A percentile compares a stretch with the other conserved stretches of the same genome.
Conservation (phyloP, 805 yeast species). For the Saccharomycopsis malanga region DNA sequence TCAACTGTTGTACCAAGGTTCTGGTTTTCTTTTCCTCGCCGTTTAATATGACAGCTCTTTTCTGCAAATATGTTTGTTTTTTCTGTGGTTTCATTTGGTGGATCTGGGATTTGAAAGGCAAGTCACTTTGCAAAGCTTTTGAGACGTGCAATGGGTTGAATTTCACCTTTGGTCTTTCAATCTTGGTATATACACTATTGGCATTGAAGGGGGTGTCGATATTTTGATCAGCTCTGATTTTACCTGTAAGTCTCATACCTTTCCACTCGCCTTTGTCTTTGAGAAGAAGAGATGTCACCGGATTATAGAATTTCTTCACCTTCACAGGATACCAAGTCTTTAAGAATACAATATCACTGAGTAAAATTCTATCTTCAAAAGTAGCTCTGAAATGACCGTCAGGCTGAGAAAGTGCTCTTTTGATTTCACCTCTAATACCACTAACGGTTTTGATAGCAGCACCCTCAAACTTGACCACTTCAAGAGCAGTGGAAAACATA, state of each 20-base stretch:
- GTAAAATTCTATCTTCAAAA: conserved; percentile 87
- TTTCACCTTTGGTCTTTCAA: conserved; percentile 77
- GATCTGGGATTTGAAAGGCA: conserved; percentile 91
- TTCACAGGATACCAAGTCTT: conserved; percentile 97
- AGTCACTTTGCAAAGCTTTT: conserved; percentile 57
- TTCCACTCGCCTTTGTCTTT: conserved; percentile 80
- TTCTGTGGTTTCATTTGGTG: conserved; percentile 82
- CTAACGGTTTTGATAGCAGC: conserved; percentile 95
- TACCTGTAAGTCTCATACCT: conserved; percentile 95
- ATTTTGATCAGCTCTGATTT: conserved; percentile 71
- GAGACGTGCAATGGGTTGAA: conserved; percentile 90
- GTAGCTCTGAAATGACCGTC: conserved; percentile 96
- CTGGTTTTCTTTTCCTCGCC: conserved; percentile 94
- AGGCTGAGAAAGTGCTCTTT: conserved; percentile 87
- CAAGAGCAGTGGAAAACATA: conserved; percentile 88
- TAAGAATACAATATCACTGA: conserved; percentile 84
- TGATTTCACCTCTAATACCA: conserved; percentile 96
- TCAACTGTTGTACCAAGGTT: conserved; percentile 77
- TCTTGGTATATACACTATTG: conserved; percentile 52
- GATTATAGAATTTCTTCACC: conserved; percentile 87
- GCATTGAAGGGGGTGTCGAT: conserved; percentile 54
- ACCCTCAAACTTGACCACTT: conserved; percentile 97
- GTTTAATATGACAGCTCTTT: conserved; percentile 88
- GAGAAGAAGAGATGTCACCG: conserved; percentile 84
- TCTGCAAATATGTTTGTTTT: conserved; percentile 72